A percentile compares a stretch with the other conserved stretches of the same genome.
Conservation (phyloP, 2,329 filamentous ascomycete genomes). For the Drechslerella stenobrocha region DNA sequence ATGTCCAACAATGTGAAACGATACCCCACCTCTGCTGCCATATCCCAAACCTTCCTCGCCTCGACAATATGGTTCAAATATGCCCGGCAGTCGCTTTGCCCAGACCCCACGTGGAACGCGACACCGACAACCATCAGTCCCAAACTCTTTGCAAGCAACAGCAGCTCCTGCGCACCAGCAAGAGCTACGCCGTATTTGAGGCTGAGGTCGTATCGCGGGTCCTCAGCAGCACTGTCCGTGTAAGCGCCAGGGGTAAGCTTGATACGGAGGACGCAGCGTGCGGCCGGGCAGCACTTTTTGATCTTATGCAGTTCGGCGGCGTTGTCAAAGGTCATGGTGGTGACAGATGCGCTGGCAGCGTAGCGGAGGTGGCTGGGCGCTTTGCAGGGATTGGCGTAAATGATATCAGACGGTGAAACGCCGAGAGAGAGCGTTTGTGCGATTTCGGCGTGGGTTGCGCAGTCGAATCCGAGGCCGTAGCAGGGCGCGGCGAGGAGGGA, state of each 20-base stretch:
- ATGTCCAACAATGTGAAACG: conserved; percentile 32
- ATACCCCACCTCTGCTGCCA: conserved; percentile 23
- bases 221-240: neutral
- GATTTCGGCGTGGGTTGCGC: conserved; percentile 33
- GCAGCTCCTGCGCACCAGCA: conserved; percentile 10
- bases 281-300: conserved; percentile 16
- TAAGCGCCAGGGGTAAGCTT: conserved; percentile 5
- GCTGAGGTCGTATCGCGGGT: conserved; percentile 26
- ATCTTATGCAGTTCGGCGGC: conserved; percentile 32
- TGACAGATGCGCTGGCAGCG: conserved; percentile 17
- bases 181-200: conserved; percentile 37
- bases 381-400: conserved; percentile 46
- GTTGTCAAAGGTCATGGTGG: conserved; percentile 44
- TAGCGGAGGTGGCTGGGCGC: conserved; percentile 41
- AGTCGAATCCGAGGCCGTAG: conserved; percentile 33
- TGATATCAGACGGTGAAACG: conserved; percentile 20
- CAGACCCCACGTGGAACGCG: conserved; percentile 38
- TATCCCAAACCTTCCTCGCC: conserved; percentile 21
- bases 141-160: conserved; percentile 12
- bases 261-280: conserved; percentile 27
- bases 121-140: conserved; percentile 23
- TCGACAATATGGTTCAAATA: conserved; percentile 20
- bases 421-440: conserved; percentile 25
- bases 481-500: conserved; percentile 10
- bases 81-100: conserved; percentile 15